Evolutionary conservation across 495 filamentous ascomycete genomes (phyloP).

Genomic region (Lophiostoma macrostomum): DNA sequence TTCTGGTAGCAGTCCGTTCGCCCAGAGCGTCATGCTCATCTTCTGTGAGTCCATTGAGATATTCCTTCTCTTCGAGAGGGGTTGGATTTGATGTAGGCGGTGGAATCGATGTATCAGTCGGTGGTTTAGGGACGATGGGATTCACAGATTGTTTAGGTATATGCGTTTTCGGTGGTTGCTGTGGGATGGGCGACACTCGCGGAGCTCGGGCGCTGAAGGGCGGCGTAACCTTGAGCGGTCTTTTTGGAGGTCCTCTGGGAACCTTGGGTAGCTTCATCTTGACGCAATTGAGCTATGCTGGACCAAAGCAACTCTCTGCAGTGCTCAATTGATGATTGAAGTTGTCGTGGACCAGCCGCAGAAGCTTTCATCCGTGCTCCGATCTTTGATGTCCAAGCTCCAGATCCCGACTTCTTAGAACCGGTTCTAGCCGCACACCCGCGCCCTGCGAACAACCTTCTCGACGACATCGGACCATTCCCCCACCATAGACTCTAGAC

Average conservation of each 20-base stretch:
- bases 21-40: background rate
- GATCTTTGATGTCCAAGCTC: slow-evolving; percentile 1
- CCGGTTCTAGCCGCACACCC: background rate
- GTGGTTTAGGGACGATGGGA: background rate
- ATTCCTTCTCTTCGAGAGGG: no score
- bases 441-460: slow-evolving; percentile 13
- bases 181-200: background rate
- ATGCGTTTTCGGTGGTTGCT: background rate
- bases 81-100: no score
- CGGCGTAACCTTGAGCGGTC: background rate
- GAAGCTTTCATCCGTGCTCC: slow-evolving; percentile 5
- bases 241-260: slow-evolving; percentile 5
- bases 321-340: slow-evolving; percentile 12
- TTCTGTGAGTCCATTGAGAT: background rate
- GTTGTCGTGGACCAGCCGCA: background rate
- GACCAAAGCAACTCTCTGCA: background rate
- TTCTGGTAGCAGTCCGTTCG: slow-evolving; percentile 1
- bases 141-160: background rate
- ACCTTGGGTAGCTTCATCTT: slow-evolving; percentile 24
- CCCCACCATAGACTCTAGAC: background rate
- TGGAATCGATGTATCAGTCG: no score
- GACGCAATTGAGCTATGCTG: slow-evolving; percentile 6
- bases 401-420: background rate
- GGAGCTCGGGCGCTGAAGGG: background rate
- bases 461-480: slow-evolving; percentile 18